Conservation (phyloP, 768 basidiomycete species). For the Leccinum sublutescens region DNA sequence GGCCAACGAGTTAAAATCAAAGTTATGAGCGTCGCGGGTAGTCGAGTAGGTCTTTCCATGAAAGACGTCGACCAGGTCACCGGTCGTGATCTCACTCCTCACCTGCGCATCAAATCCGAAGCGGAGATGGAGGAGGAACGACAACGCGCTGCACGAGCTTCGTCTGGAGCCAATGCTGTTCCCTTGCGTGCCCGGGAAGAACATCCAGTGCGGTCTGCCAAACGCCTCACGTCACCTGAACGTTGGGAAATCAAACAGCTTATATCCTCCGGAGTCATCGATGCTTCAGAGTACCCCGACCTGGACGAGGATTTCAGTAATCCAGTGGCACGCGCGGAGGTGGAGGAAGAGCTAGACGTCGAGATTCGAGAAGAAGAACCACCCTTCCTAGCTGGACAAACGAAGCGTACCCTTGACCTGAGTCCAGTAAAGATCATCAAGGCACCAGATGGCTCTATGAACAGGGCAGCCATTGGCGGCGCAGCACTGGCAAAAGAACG, state of each 20-base stretch:
- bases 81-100: conserved; percentile 90
- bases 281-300: conserved; percentile 92
- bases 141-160: conserved; percentile 54
- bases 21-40: conserved; percentile 89
- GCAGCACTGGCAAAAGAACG: conserved; percentile 94
- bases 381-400: conserved; percentile 93
- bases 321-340: conserved; percentile 74
- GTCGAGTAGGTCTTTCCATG: conserved; percentile 85
- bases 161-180: conserved; percentile 84
- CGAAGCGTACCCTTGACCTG: conserved; percentile 90
- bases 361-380: conserved; percentile 98
- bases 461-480: conserved; percentile 91
- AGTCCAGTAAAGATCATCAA: conserved; percentile 99
- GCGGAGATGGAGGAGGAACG: conserved; percentile 89
- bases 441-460: conserved; percentile 96
- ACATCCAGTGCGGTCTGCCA: conserved; percentile 68
- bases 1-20: conserved; percentile 92
- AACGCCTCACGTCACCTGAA: conserved; percentile 92
- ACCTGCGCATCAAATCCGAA: conserved; percentile 91
- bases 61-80: conserved; percentile 94
- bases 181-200: conserved; percentile 61
- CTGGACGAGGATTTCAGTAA: conserved; percentile 83
- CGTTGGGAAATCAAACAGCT: conserved; percentile 99
- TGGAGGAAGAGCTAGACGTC: conserved; percentile 96
- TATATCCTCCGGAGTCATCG: conserved; percentile 90